Evolutionary conservation across 805 yeast genomes (phyloP).

Genomic region (Clavispora fructus): DNA sequence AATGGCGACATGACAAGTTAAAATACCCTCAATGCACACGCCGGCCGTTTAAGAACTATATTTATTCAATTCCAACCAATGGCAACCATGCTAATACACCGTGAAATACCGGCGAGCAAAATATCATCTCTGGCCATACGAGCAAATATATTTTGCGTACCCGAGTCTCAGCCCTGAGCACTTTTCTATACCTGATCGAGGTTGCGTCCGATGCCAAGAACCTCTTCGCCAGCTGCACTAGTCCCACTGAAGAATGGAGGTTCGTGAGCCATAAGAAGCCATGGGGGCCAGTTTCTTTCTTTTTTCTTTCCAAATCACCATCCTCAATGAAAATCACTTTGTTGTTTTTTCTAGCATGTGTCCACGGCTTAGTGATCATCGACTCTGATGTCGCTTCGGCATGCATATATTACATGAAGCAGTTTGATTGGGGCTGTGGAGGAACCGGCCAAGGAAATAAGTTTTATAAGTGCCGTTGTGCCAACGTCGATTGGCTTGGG

Average conservation of each 20-base stretch:
- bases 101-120: no score
- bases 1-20: no score
- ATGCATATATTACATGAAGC: constrained; percentile 14
- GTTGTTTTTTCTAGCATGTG: neutral
- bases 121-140: neutral
- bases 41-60: no score
- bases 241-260: no score
- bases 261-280: neutral
- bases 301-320: neutral
- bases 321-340: neutral
- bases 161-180: neutral
- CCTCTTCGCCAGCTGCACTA: neutral
- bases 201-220: neutral
- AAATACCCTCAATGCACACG: no score
- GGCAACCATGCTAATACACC: no score
- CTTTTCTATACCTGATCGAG: neutral
- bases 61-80: no score
- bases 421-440: constrained; percentile 17
- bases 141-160: neutral
- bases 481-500: constrained; percentile 15
- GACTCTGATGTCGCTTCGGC: constrained; percentile 16
- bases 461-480: constrained; percentile 16
- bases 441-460: constrained; percentile 16
- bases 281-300: neutral
- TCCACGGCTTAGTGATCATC: constrained; percentile 8